Evolutionary conservation across 1,139 yeast genomes (phyloP), one percentile per base, ranked within the genome.

Genomic region (Nadsonia commutata): DNA sequence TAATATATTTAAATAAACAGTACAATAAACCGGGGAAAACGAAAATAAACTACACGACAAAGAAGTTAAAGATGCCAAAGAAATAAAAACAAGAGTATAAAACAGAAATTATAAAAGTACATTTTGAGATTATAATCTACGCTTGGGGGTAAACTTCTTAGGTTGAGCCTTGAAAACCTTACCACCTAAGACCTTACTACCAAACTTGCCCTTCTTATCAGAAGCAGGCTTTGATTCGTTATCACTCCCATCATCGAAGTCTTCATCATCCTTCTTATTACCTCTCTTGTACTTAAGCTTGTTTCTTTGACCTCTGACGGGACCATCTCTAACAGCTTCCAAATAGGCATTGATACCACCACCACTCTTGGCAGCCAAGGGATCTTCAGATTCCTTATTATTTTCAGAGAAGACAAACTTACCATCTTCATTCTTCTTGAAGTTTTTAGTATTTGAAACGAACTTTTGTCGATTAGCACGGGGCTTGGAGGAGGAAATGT

Each of bases 321-420:
- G 97, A 23, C 90, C 96, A 54, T 80, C 84, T 60, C 77, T 80
- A 36, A 90, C 85, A 11, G 97, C 98, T 51, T 85, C 95, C 53
- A 86, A 74, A 59, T 90, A 90, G 1, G 96, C 96, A 59, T 84
- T 84, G 50, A 88, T 74, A 20, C 95, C 93, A n/a, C 56, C 59
- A 36, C 63, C 68, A 8, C 61, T 61, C 48, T 67, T 70, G 48
- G 74, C 66, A 33, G 76, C 74, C 45, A 75, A 57, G 52, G 74
- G 74, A 39, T 80, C 82, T 60, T 70, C 64, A 63, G 54, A 59
- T 6, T 51, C 56, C 6, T 53, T 54, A n/a, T 48, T 52, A 8
- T 47, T 50, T 18, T 56, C 60, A 39, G 56, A 54, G 43, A 66
- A 54, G 31, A 65, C 50, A 36, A 64, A 51, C 44, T 55, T 53